phyloP scores from a whole-genome alignment of 768 basidiomycete genomes.

The Mycena leptocephala region DNA sequence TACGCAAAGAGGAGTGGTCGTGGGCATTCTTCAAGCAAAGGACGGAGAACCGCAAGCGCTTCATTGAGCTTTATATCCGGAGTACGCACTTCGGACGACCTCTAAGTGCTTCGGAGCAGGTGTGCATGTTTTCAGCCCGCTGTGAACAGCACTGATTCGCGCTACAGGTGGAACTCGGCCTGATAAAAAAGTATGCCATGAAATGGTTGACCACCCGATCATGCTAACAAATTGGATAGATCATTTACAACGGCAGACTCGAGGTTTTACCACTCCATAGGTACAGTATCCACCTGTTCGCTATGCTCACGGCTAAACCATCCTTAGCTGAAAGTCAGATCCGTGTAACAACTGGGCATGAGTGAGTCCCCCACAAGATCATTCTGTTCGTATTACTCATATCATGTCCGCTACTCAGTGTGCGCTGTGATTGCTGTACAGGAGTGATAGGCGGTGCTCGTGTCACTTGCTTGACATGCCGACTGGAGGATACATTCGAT shows the following conservation, averaged over 20 bases:
- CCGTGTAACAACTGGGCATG: slow-evolving; percentile 39
- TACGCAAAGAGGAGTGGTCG: slow-evolving; percentile 44
- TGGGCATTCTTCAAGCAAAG: slow-evolving; percentile 51
- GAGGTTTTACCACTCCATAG: slow-evolving; percentile 39
- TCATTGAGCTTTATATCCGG: slow-evolving; percentile 47
- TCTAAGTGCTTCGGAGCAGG: slow-evolving; percentile 4
- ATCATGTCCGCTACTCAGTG: not conserved
- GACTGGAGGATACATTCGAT: slow-evolving; percentile 31
- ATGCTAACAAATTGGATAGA: not conserved
- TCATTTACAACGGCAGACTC: slow-evolving; percentile 39
- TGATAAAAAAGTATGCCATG: slow-evolving; percentile 21
- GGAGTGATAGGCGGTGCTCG: slow-evolving; percentile 32
- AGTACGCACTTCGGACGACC: slow-evolving; percentile 37
- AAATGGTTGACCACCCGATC: too few relatives aligned
- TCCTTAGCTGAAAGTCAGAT: slow-evolving; percentile 35
- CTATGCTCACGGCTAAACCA: not conserved
- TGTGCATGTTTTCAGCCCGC: too few relatives aligned
- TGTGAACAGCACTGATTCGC: not conserved
- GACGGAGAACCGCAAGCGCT: slow-evolving; percentile 43
- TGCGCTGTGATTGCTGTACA: slow-evolving; percentile 32
- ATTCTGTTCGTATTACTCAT: not conserved
- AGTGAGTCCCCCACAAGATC: slow-evolving; percentile 33
- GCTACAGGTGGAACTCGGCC: slow-evolving; percentile 34
- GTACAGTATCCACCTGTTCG: not conserved
- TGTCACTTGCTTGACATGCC: slow-evolving; percentile 36